Evolutionary conservation across 192 early-diverging fungal species (phyloP).

Genomic region (Thamnidium elegans): DNA sequence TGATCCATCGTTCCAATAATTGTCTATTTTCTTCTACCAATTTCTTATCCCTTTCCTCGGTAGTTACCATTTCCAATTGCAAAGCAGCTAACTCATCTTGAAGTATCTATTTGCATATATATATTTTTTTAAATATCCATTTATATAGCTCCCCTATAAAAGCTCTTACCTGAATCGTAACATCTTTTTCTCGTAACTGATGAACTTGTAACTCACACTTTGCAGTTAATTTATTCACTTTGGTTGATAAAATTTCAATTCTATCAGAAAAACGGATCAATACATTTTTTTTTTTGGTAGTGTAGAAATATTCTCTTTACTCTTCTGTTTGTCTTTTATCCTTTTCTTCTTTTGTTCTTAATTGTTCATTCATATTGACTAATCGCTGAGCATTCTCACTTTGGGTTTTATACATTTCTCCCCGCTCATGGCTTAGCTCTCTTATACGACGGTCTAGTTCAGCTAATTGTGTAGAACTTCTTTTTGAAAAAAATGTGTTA

Average conservation of each 20-base stretch:
- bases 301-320: slow-evolving; percentile 43
- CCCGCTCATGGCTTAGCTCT: slow-evolving; percentile 81
- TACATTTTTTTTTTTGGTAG: slow-evolving; percentile 11
- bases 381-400: slow-evolving; percentile 89
- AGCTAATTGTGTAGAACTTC: background rate
- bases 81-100: slow-evolving; percentile 89
- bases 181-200: slow-evolving; percentile 81
- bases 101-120: slow-evolving; percentile 63
- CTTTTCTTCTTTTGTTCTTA: slow-evolving; percentile 57
- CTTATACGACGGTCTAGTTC: slow-evolving; percentile 75
- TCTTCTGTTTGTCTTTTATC: slow-evolving; percentile 59
- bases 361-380: slow-evolving; percentile 78
- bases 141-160: background rate
- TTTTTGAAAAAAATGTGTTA: too few relatives aligned
- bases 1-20: slow-evolving; percentile 87
- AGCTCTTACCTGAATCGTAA: slow-evolving; percentile 75
- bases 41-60: slow-evolving; percentile 60
- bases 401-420: slow-evolving; percentile 86
- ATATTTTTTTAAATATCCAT: background rate
- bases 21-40: slow-evolving; percentile 83
- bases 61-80: slow-evolving; percentile 85
- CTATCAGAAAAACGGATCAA: slow-evolving; percentile 20
- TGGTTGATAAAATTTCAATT: slow-evolving; percentile 36
- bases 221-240: slow-evolving; percentile 23
- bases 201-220: slow-evolving; percentile 41